Conservation (phyloP, 192 early-diverging fungal species). For the Umbelopsis sp. region DNA sequence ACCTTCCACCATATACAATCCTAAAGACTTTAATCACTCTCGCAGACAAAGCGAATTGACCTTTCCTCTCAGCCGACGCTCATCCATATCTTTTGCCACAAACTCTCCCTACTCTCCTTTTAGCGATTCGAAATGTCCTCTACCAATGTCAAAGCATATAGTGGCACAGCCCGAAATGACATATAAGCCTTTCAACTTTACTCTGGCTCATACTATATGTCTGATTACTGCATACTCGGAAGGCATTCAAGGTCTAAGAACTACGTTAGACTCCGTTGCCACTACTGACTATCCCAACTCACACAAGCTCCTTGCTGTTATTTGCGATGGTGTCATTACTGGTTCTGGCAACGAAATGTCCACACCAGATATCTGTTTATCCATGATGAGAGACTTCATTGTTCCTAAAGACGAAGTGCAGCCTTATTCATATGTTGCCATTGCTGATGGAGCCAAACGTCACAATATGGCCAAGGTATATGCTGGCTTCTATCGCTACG, state of each 20-base stretch:
- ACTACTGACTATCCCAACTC: conserved; percentile 77
- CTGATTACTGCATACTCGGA: conserved; percentile 83
- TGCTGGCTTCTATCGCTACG: conserved; percentile 84
- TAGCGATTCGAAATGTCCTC: conserved; percentile 27
- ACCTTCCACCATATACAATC: conserved; percentile 4
- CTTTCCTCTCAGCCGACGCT: conserved; percentile 14
- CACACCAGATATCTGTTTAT: conserved; percentile 77
- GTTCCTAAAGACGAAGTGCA: conserved; percentile 62
- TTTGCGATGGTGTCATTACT: conserved; percentile 80
- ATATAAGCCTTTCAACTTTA: conserved; percentile 57
- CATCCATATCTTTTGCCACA: conserved; percentile 21
- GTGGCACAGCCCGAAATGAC: conserved; percentile 45
- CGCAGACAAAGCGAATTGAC: conserved; percentile 26
- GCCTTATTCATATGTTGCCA: conserved; percentile 85
- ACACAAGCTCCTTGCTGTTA: conserved; percentile 78
- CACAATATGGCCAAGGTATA: conserved; percentile 95
- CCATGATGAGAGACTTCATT: conserved; percentile 76
- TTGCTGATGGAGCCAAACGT: conserved; percentile 89
- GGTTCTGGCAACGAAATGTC: conserved; percentile 77
- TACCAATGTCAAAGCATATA: conserved; percentile 40
- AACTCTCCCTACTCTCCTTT: conserved; percentile 15
- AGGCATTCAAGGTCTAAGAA: conserved; percentile 67
- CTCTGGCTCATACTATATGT: conserved; percentile 65
- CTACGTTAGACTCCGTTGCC: conserved; percentile 79
- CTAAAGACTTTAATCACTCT: conserved; percentile 21